These are phyloP conservation scores for Solanum rostratum DNA, from an alignment of 257 asterid genomes.

Conservation along the genomic window DNA sequence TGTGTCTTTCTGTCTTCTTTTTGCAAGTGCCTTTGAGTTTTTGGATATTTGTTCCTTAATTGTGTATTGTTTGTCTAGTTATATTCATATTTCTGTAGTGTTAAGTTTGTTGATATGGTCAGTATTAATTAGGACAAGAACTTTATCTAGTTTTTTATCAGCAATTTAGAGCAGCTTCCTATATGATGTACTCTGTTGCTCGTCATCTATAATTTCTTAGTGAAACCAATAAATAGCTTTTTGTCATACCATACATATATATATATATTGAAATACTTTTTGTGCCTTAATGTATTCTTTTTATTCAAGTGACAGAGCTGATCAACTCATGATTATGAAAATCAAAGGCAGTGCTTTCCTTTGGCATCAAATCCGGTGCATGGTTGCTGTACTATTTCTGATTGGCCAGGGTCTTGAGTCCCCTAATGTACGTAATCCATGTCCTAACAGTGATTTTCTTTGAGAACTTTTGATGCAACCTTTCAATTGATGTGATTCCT, in stretches of 20 bases:
- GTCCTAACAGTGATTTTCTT: not conserved
- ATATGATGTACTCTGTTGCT: not conserved
- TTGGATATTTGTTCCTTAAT: not conserved
- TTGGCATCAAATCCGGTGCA: constrained; percentile 99
- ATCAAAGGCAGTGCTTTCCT: constrained; percentile 94
- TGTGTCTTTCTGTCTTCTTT: not conserved
- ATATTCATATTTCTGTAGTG: not conserved
- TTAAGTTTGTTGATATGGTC: not conserved
- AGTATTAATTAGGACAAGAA: not conserved
- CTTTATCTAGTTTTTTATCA: not conserved
- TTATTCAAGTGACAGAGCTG: constrained; percentile 46
- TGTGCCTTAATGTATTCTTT: not conserved
- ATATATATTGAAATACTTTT: not conserved
- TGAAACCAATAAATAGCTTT: not conserved
- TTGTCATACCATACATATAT: not conserved
- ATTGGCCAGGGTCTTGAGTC: constrained; percentile 95
- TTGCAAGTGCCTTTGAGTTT: not conserved
- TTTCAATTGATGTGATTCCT: not conserved
- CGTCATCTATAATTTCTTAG: not conserved
- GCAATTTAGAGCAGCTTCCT: not conserved
- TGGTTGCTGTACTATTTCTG: constrained; percentile 83
- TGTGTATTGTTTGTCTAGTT: not conserved
- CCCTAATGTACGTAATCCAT: constrained; percentile 49
- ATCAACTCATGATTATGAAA: constrained; percentile 69
- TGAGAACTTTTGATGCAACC: not conserved